Evolutionary conservation across 2,329 filamentous ascomycete genomes (phyloP).

Genomic region (Aureobasidium sp.): DNA sequence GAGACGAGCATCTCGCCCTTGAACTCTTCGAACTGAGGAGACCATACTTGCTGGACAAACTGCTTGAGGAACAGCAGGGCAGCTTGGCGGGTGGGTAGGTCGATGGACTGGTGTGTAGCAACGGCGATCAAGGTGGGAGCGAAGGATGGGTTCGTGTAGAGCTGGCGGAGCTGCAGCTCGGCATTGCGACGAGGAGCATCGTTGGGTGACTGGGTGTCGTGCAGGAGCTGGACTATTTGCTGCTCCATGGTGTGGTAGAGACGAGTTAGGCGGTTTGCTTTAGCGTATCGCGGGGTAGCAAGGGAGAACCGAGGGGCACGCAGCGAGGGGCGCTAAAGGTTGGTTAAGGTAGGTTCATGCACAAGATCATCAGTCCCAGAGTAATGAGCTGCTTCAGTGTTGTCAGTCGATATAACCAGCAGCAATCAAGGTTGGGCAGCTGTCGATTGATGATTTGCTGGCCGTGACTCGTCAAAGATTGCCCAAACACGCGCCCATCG

Average conservation of each 20-base stretch:
- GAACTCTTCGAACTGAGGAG: slow-evolving; percentile 62
- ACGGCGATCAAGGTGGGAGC: slow-evolving; percentile 74
- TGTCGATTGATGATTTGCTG: neutral
- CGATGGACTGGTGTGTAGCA: slow-evolving; percentile 65
- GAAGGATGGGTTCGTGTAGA: slow-evolving; percentile 61
- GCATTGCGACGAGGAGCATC: slow-evolving; percentile 75
- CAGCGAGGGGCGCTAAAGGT: neutral
- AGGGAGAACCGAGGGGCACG: neutral
- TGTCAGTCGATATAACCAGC: neutral
- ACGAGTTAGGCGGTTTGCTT: neutral
- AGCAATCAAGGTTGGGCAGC: neutral
- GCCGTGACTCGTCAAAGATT: neutral
- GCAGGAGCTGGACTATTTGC: slow-evolving; percentile 79
- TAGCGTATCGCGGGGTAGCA: slow-evolving; percentile 9
- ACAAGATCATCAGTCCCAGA: neutral
- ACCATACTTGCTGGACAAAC: slow-evolving; percentile 83
- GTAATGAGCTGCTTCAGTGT: neutral
- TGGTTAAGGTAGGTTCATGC: neutral
- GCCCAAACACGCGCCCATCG: neutral
- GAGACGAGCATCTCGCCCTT: slow-evolving; percentile 58
- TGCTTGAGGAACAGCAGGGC: slow-evolving; percentile 72
- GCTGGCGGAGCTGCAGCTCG: slow-evolving; percentile 69
- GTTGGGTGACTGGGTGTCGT: slow-evolving; percentile 71
- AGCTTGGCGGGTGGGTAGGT: slow-evolving; percentile 69
- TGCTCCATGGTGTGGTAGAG: slow-evolving; percentile 61